Evolutionary conservation across 192 early-diverging fungal genomes (phyloP).

Genomic region (Mortierella claussenii): DNA sequence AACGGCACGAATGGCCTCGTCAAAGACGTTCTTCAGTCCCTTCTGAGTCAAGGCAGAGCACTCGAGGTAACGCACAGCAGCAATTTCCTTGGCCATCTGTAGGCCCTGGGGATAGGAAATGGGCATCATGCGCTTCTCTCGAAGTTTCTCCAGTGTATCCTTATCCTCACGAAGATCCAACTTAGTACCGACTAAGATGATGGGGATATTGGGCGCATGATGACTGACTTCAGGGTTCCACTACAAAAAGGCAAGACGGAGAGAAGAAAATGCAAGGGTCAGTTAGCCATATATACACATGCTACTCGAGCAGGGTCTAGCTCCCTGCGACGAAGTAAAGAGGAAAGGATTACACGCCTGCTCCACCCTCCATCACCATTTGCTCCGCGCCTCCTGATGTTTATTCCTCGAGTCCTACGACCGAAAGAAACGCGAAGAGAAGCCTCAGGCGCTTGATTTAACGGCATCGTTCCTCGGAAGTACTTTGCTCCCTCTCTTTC

Average conservation of each 20-base stretch:
- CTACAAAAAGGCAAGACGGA: constrained; percentile 45
- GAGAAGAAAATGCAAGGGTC: background rate
- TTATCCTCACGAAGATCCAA: constrained; percentile 96
- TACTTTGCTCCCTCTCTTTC: too few relatives aligned
- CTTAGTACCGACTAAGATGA: constrained; percentile 96
- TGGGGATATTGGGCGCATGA: constrained; percentile 93
- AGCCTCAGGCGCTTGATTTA: too few relatives aligned
- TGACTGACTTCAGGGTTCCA: constrained; percentile 97
- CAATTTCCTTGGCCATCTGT: constrained; percentile 89
- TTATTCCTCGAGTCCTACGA: too few relatives aligned
- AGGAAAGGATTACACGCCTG: too few relatives aligned
- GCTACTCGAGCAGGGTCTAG: too few relatives aligned
- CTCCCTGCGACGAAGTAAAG: too few relatives aligned
- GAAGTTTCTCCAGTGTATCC: constrained; percentile 89
- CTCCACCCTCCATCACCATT: too few relatives aligned
- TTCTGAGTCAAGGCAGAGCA: constrained; percentile 98
- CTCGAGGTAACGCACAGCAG: constrained; percentile 93
- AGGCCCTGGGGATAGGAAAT: constrained; percentile 90
- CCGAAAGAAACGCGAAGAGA: too few relatives aligned
- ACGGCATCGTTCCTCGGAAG: too few relatives aligned
- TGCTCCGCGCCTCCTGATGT: too few relatives aligned
- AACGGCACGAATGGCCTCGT: constrained; percentile 97
- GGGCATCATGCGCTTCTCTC: constrained; percentile 86
- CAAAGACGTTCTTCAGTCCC: constrained; percentile 98
- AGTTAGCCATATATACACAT: too few relatives aligned